Percentiles rank a stretch among this genome's conserved stretches.
Conservation (phyloP, 202 grass and related monocot genomes). For the Carex arenaria region DNA sequence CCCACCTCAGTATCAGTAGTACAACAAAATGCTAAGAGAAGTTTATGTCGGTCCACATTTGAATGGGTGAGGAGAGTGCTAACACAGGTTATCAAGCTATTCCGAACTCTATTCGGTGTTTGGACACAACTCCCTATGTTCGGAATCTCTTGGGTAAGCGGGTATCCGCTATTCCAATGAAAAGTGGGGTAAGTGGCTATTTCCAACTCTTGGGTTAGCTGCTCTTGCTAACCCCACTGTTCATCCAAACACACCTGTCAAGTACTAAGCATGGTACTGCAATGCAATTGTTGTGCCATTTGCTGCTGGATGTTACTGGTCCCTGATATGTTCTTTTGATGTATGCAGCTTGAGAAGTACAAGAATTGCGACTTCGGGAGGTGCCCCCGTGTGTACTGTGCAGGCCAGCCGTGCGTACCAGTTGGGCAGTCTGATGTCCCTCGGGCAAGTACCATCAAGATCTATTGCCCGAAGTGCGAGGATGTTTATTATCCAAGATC, state of each 20-base stretch:
- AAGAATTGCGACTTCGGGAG: constrained; percentile 75
- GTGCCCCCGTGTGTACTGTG: constrained; percentile 68
- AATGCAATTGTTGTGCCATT: background rate
- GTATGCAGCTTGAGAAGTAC: constrained; percentile 70
- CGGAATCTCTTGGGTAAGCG: no score
- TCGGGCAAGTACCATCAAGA: constrained; percentile 66
- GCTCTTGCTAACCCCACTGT: no score
- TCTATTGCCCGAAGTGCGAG: constrained; percentile 85
- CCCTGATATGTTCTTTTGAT: constrained; percentile 18
- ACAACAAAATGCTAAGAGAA: background rate
- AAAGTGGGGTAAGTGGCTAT: no score
- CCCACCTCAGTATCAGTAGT: background rate
- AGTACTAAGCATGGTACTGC: background rate
- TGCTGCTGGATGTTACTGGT: background rate
- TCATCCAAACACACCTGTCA: background rate
- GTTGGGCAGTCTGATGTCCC: constrained; percentile 83
- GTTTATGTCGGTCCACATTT: background rate
- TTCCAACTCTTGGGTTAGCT: no score
- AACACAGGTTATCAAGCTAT: no score
- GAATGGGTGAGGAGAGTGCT: no score
- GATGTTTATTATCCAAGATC: constrained; percentile 80
- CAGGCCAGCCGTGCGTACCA: constrained; percentile 62
- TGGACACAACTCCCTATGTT: no score
- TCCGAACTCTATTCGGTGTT: no score
- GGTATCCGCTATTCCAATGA: no score